Base-by-base conservation (phyloP, 495 filamentous ascomycete species). In the Platismatia glauca region DNA sequence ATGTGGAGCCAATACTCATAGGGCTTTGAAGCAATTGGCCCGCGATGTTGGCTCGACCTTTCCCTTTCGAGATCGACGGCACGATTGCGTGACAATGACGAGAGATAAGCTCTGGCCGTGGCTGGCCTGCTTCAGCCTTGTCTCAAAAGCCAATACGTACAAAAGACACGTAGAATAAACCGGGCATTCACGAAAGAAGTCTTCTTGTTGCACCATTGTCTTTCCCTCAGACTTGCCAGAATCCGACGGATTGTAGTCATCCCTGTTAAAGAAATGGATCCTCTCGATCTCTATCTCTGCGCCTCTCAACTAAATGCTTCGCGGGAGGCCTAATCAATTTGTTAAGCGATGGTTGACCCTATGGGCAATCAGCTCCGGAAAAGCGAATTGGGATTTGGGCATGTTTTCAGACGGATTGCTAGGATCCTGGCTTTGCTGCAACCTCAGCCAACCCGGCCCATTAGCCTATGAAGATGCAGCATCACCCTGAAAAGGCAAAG, bases 81-180 rank as follows among this genome's bases (percentile, higher is more conserved):
- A 57, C 39, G 56, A 58, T 63, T 58, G 61, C 55, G 39, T 46
- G 55, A 63, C 41, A 52, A 31, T 43, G 15, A 63, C 34, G 60
- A 50, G 35, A 63, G 55, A 60, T 52, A 52, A 60, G 46, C 24
- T 50, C 24, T 24, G 43, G n/a, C 44, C 44, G 3, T 22, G 44
- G 44, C 44, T 24, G 20, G 24, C n/a, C 0, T 22, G 22, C 22
- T 16, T 50, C 46, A 50, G 34, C 48, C 59, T 16, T 61, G 59
- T 55, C 46, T 53, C 35, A 61, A 31, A 24, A 11, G 46, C 13
- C 24, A 29, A 22, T 24, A 22, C 3, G 20, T 4, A 46, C 20
- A 22, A 18, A 1, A 13, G 15, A 2, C 38, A 8, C 7, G 12
- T 39, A 3, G 38, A 39, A 7, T n/a, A n/a, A n/a, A n/a, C n/a